Base-by-base conservation (phyloP, 2,329 filamentous ascomycete species). In the Sclerotinia glacialis region DNA sequence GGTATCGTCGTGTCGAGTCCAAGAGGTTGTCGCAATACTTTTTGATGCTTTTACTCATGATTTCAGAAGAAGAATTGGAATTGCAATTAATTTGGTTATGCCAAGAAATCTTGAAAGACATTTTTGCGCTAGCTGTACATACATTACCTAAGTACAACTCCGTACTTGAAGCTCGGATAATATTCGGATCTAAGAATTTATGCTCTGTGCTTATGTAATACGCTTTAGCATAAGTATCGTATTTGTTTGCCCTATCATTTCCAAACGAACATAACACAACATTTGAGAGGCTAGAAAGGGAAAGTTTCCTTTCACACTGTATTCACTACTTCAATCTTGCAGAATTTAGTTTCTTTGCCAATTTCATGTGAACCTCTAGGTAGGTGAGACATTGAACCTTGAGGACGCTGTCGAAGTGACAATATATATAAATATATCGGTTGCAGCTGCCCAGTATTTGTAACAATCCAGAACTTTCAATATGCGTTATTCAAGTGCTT, bases 91-190 rank as follows among this genome's bases (percentile, higher is more conserved):
- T 60, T 60, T 60, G 56, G 16, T 49, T 44, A 49, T 49, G 58
- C 58, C 44, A 60, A 61, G 58, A 49, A 49, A 60, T 49, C 26
- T 26, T 60, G 42, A 34, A 42, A 31, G 56, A 61, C 58, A 47
- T 61, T 49, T 60, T 49, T 26, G 14, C 28, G 16, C 58, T 61
- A 61, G 58, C 28, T 5, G n/a, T 23, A 40, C 31, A 40, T n/a
- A n/a, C n/a, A n/a, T n/a, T n/a, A n/a, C n/a, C n/a, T n/a, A n/a
- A n/a, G n/a, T n/a, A n/a, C n/a, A n/a, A n/a, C n/a, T n/a, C n/a
- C 11, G 52, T 54, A 34, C 28, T 23, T 28, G 28, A 7, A n/a
- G 18, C 52, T 49, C 44, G 28, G 56, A 49, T 60, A 60, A 49
- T 37, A 8, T 23, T 60, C 44, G 44, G 56, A 37, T 47, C 21